Percentiles rank a stretch among this genome's conserved stretches.
Conservation (phyloP, 1,284 basidiomycete species). For the Heterobasidion occidentale region DNA sequence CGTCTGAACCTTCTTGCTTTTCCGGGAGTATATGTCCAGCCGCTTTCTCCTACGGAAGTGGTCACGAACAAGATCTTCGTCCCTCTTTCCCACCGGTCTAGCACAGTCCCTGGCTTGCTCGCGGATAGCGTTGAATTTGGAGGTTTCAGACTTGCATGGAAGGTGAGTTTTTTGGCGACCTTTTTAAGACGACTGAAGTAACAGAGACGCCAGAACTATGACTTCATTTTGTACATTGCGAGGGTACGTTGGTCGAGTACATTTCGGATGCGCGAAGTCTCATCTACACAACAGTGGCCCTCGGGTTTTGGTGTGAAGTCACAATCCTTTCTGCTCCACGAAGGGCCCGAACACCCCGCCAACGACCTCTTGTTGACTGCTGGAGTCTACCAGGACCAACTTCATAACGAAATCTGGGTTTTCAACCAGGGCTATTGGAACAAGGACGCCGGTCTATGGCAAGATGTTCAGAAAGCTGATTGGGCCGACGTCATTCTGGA, state of each 20-base stretch:
- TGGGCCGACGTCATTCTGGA: slow-evolving; percentile 75
- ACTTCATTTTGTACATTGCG: slow-evolving; percentile 39
- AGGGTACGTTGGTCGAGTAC: slow-evolving; percentile 21
- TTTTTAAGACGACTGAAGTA: background rate
- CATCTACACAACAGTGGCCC: slow-evolving; percentile 31
- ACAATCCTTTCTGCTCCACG: slow-evolving; percentile 49
- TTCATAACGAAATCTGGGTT: slow-evolving; percentile 69
- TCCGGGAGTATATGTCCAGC: slow-evolving; percentile 38
- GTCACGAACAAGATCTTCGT: slow-evolving; percentile 42
- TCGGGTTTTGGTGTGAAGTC: slow-evolving; percentile 23
- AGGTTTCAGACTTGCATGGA: slow-evolving; percentile 49
- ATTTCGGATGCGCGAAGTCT: background rate
- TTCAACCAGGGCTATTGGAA: slow-evolving; percentile 65
- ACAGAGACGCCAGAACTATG: slow-evolving; percentile 26
- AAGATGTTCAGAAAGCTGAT: slow-evolving; percentile 62
- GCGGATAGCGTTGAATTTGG: slow-evolving; percentile 45
- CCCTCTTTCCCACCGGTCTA: slow-evolving; percentile 36
- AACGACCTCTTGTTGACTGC: slow-evolving; percentile 48
- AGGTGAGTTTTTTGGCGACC: slow-evolving; percentile 30
- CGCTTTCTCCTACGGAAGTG: slow-evolving; percentile 39
- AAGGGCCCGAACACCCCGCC: slow-evolving; percentile 45
- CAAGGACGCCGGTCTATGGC: slow-evolving; percentile 58
- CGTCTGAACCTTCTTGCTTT: slow-evolving; percentile 40
- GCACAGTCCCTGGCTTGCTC: slow-evolving; percentile 41
- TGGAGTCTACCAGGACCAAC: slow-evolving; percentile 40